Evolutionary conservation across 2,329 filamentous ascomycete genomes (phyloP).

Genomic region (Fusarium secorum): DNA sequence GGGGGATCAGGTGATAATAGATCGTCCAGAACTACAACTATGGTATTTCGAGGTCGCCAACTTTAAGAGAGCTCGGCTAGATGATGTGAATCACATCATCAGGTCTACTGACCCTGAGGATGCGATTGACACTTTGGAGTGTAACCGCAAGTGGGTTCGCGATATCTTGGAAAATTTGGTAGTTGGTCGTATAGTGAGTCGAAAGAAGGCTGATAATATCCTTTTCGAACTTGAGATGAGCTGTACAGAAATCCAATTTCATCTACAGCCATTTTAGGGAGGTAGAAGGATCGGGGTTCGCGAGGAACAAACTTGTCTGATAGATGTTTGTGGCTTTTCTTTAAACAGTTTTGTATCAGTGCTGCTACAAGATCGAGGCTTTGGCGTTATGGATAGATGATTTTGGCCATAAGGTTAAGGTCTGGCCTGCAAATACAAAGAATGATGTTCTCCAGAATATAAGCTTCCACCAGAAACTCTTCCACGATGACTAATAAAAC

Average conservation of each 20-base stretch:
- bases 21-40: fast-evolving
- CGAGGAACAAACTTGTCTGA: neutral
- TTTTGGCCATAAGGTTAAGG: fast-evolving
- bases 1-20: fast-evolving
- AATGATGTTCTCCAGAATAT: too few species aligned
- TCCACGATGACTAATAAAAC: neutral
- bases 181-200: neutral
- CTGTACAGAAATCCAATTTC: neutral
- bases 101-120: neutral
- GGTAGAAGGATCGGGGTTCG: fast-evolving
- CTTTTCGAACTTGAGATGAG: too few species aligned
- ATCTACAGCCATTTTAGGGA: neutral
- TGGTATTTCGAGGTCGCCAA: neutral
- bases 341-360: fast-evolving
- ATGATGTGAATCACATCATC: fast-evolving
- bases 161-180: neutral
- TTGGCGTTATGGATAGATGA: fast-evolving
- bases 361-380: neutral
- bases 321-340: fast-evolving
- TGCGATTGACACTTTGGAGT: neutral
- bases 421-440: neutral
- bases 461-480: neutral
- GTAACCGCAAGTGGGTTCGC: neutral
- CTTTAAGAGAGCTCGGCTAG: fast-evolving
- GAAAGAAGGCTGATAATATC: fast-evolving